phyloP scores from a whole-genome alignment of 306 rosid species.

The Corylus americana region DNA sequence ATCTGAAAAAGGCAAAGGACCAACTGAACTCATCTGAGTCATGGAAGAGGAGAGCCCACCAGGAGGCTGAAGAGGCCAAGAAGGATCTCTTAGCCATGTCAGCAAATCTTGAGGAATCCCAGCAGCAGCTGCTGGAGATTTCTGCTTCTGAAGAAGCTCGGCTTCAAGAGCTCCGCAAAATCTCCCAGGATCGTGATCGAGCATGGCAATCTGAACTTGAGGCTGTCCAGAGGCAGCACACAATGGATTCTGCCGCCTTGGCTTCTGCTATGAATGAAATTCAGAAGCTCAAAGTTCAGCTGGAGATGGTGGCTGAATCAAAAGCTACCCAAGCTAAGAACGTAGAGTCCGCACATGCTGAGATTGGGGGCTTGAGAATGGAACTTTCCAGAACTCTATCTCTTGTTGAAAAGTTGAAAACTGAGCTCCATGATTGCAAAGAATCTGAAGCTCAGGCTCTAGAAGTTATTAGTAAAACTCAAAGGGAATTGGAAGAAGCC shows the following conservation, averaged over 20 bases:
- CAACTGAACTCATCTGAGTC: constrained; percentile 66
- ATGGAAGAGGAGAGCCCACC: constrained; percentile 56
- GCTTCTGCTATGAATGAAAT: constrained; percentile 78
- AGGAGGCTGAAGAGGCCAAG: constrained; percentile 78
- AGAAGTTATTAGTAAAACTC: constrained; percentile 52
- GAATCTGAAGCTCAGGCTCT: constrained; percentile 65
- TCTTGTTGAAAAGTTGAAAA: constrained; percentile 60
- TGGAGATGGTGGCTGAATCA: constrained; percentile 59
- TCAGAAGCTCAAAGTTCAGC: constrained; percentile 78
- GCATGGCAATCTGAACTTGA: constrained; percentile 94
- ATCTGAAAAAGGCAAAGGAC: constrained; percentile 65
- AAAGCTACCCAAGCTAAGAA: constrained; percentile 53
- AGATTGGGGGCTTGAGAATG: constrained; percentile 57
- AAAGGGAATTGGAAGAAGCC: constrained; percentile 61
- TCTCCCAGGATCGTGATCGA: constrained; percentile 86
- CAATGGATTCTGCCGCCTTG: constrained; percentile 82
- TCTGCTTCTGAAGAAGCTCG: constrained; percentile 79
- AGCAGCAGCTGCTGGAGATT: constrained; percentile 62
- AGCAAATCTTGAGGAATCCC: constrained; percentile 69
- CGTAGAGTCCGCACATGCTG: constrained; percentile 59
- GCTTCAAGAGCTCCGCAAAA: constrained; percentile 63
- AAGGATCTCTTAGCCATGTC: constrained; percentile 52
- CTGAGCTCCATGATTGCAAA: constrained; percentile 56
- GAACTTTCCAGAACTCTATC: constrained; percentile 65
- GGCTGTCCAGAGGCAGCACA: constrained; percentile 82